phyloP scores from a whole-genome alignment of 2,329 filamentous ascomycete genomes.

The Kalaharituber pfeilii region DNA sequence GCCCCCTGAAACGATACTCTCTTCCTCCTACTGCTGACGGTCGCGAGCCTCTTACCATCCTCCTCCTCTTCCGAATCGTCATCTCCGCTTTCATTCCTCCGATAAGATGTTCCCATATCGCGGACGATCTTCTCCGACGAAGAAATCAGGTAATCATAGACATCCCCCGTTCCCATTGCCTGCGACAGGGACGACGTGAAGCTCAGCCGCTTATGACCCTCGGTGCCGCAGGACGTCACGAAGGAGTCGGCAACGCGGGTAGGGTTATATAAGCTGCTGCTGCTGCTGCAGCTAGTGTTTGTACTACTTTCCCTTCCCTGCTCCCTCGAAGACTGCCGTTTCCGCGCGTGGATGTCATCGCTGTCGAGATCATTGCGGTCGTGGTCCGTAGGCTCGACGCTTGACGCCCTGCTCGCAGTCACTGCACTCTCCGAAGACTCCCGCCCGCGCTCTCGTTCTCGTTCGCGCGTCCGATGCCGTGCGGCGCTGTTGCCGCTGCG shows the following conservation, averaged over 20 bases:
- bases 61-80: neutral
- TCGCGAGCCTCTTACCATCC: neutral
- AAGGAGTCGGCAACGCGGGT: too few species aligned
- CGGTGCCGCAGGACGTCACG: too few species aligned
- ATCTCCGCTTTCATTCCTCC: neutral
- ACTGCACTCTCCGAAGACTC: neutral
- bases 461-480: neutral
- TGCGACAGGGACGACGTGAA: neutral
- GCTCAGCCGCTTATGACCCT: too few species aligned
- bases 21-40: slow-evolving; percentile 2
- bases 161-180: neutral
- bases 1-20: slow-evolving; percentile 2
- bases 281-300: too few species aligned
- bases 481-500: neutral
- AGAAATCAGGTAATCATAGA: neutral
- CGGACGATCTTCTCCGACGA: neutral
- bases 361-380: slow-evolving; percentile 2
- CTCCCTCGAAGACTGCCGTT: neutral
- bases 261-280: too few species aligned
- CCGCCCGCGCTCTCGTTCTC: neutral
- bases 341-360: neutral
- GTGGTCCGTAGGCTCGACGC: neutral
- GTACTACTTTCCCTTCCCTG: neutral
- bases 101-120: neutral
- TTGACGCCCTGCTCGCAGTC: neutral